These are phyloP conservation scores for Fusarium circinatum DNA, from an alignment of 2,329 filamentous ascomycete species.

Conservation along the genomic window DNA sequence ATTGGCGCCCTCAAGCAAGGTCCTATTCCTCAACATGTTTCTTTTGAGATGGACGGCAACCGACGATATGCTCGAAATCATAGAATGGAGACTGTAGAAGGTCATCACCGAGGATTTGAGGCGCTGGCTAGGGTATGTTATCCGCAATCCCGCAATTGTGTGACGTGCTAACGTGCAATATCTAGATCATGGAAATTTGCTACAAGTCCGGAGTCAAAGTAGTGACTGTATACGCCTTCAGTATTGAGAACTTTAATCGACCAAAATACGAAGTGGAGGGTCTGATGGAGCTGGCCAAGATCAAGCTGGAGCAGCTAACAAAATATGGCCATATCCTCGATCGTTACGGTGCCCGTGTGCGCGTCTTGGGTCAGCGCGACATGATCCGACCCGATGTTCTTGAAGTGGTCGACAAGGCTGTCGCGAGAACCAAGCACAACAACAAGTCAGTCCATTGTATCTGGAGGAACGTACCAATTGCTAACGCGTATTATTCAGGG, in stretches of 20 bases:
- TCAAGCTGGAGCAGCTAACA: slow-evolving; percentile 89
- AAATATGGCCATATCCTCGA: slow-evolving; percentile 95
- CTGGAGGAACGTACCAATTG: background rate
- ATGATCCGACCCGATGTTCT: slow-evolving; percentile 88
- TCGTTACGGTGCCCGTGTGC: slow-evolving; percentile 87
- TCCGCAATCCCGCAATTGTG: slow-evolving; percentile 52
- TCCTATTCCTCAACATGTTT: slow-evolving; percentile 91
- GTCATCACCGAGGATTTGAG: slow-evolving; percentile 95
- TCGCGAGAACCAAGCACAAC: slow-evolving; percentile 88
- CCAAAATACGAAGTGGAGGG: slow-evolving; percentile 97
- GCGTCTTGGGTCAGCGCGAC: slow-evolving; percentile 85
- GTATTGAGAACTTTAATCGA: slow-evolving; percentile 98
- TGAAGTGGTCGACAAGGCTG: slow-evolving; percentile 86
- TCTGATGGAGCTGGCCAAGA: slow-evolving; percentile 96
- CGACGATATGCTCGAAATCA: slow-evolving; percentile 88
- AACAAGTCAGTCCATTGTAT: slow-evolving; percentile 66
- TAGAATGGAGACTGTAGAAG: slow-evolving; percentile 95
- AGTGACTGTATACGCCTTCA: slow-evolving; percentile 98
- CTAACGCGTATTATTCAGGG: slow-evolving; percentile 49
- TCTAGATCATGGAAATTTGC: slow-evolving; percentile 91
- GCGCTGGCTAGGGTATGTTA: slow-evolving; percentile 81
- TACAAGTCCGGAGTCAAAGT: slow-evolving; percentile 98
- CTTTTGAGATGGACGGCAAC: slow-evolving; percentile 99
- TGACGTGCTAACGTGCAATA: slow-evolving; percentile 8
- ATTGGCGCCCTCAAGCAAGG: slow-evolving; percentile 91